These are phyloP conservation scores for Penicillium pancosmium DNA, from an alignment of 495 filamentous ascomycete genomes.

Conservation along the genomic window DNA sequence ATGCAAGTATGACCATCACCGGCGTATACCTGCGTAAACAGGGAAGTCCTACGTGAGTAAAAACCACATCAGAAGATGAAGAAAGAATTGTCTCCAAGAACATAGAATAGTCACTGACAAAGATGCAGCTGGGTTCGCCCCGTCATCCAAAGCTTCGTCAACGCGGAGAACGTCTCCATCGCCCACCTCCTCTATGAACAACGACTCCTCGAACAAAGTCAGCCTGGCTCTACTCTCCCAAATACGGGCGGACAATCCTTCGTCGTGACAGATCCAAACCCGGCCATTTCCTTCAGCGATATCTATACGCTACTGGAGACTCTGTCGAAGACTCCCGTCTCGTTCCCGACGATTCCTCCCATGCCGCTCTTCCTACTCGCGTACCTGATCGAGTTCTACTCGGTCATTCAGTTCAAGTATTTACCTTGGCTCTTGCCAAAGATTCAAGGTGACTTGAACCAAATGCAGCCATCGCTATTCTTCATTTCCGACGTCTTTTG, in stretches of 20 bases:
- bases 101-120: slow-evolving; percentile 15
- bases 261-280: slow-evolving; percentile 43
- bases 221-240: slow-evolving; percentile 38
- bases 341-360: slow-evolving; percentile 32
- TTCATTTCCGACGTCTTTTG: slow-evolving; percentile 53
- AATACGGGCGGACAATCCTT: slow-evolving; percentile 47
- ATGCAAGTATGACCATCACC: slow-evolving; percentile 48
- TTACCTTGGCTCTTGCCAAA: slow-evolving; percentile 47
- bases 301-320: slow-evolving; percentile 37
- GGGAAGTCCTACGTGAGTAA: slow-evolving; percentile 42
- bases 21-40: slow-evolving; percentile 37
- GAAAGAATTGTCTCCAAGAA: too few species aligned
- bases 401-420: slow-evolving; percentile 43
- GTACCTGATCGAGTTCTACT: slow-evolving; percentile 54
- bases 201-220: slow-evolving; percentile 50
- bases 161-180: slow-evolving; percentile 59
- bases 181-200: slow-evolving; percentile 64
- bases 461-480: slow-evolving; percentile 57
- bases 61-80: neutral
- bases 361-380: slow-evolving; percentile 44
- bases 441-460: slow-evolving; percentile 44
- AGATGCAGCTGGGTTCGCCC: slow-evolving; percentile 47
- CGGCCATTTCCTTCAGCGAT: slow-evolving; percentile 37
- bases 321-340: slow-evolving; percentile 34
- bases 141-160: slow-evolving; percentile 58